Percentiles rank a stretch among this genome's conserved stretches.
phyloP scores from a whole-genome alignment of 768 basidiomycete species.

The Paxillus rubicundulus region DNA sequence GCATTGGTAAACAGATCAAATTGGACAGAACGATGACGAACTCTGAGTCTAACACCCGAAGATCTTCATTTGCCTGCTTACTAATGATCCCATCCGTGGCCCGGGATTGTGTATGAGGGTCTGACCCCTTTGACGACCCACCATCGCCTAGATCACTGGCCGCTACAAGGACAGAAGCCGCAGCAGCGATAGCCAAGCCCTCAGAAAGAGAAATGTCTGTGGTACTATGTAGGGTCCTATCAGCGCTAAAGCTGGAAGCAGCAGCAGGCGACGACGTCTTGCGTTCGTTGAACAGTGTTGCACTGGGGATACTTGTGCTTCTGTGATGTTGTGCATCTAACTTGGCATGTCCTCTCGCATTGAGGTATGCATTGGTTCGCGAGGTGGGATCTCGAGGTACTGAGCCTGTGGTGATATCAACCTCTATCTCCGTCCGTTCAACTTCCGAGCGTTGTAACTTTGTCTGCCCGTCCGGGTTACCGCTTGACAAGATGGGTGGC shows the following conservation, averaged over 20 bases:
- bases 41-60: background rate
- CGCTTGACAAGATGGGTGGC: background rate
- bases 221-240: background rate
- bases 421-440: background rate
- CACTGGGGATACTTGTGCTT: background rate
- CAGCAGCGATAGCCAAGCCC: background rate
- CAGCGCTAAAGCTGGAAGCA: background rate
- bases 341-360: background rate
- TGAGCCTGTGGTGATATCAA: background rate
- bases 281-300: background rate
- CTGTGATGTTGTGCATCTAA: background rate
- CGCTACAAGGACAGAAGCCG: background rate
- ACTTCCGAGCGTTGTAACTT: background rate
- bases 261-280: background rate
- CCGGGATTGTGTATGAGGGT: background rate
- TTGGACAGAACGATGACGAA: conserved; percentile 2
- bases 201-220: background rate
- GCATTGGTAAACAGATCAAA: background rate
- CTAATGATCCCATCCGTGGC: background rate
- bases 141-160: background rate
- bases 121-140: background rate
- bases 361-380: no score
- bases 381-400: no score
- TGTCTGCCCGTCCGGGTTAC: background rate
- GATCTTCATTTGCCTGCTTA: background rate